A percentile compares a stretch with the other conserved stretches of the same genome.
phyloP scores from a whole-genome alignment of 2,329 filamentous ascomycete species.

The Dothideomycetes sp. region DNA sequence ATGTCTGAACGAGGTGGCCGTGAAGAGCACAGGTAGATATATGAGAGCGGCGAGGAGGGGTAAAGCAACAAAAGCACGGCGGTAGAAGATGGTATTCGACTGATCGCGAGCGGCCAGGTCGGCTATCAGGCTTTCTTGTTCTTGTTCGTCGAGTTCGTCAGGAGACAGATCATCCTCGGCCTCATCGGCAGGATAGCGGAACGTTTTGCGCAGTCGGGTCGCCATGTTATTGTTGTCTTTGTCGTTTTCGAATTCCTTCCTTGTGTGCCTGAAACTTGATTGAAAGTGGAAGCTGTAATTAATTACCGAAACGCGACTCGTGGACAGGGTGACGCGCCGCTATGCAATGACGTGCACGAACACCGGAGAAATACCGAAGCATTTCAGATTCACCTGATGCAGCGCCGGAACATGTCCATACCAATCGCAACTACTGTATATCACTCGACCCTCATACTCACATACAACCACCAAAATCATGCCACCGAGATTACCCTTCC shows the following conservation, averaged over 20 bases:
- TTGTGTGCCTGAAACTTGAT: not conserved
- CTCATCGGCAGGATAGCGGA: constrained; percentile 61
- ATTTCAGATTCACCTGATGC: not conserved
- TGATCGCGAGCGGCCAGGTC: constrained; percentile 46
- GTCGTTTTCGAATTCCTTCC: not conserved
- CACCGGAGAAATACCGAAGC: constrained; percentile 5
- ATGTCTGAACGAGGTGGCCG: constrained; percentile 27
- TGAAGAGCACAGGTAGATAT: constrained; percentile 44
- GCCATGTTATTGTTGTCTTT: constrained; percentile 30
- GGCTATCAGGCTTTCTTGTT: constrained; percentile 57
- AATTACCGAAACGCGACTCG: not conserved
- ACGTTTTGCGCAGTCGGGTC: constrained; percentile 64
- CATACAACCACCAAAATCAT: constrained; percentile 1
- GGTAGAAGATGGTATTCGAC: constrained; percentile 27
- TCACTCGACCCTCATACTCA: not conserved
- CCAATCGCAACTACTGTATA: no score
- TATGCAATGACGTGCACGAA: constrained; percentile 7
- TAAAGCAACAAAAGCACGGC: constrained; percentile 47
- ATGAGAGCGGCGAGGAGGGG: constrained; percentile 48
- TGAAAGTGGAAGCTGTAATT: constrained; percentile 1
- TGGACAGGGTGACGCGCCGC: no score
- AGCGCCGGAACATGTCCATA: no score
- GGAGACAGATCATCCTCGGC: constrained; percentile 45
- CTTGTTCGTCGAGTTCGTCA: constrained; percentile 66
- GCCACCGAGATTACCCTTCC: constrained; percentile 11